Conservation (phyloP, 768 basidiomycete genomes). For the Naematelia encephala region DNA sequence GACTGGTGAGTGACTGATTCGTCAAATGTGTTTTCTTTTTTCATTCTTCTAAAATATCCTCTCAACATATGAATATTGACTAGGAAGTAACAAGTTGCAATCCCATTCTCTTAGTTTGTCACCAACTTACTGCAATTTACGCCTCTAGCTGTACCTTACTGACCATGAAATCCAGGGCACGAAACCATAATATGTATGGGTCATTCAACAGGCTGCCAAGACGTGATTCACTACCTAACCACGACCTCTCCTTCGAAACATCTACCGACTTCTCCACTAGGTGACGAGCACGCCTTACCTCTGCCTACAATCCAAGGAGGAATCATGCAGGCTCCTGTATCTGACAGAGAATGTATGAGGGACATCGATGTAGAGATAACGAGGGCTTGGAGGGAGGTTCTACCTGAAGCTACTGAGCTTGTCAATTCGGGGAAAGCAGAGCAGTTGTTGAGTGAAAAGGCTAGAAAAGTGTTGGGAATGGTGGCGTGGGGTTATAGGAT, state of each 20-base stretch:
- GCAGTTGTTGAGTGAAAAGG: constrained; percentile 26
- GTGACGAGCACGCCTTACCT: not conserved
- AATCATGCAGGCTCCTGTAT: constrained; percentile 50
- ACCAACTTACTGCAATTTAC: too few species aligned
- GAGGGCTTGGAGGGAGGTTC: not conserved
- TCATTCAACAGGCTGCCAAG: constrained; percentile 49
- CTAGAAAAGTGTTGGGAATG: constrained; percentile 20
- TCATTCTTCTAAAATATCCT: not conserved
- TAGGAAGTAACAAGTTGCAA: not conserved
- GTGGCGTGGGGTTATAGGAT: constrained; percentile 35
- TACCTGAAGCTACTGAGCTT: constrained; percentile 23
- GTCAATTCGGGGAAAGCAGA: constrained; percentile 34
- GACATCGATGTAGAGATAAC: not conserved
- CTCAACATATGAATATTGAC: not conserved
- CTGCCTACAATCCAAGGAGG: constrained; percentile 35
- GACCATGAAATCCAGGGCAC: constrained; percentile 20
- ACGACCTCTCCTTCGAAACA: constrained; percentile 1
- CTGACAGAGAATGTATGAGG: constrained; percentile 37
- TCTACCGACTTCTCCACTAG: not conserved
- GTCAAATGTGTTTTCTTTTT: not conserved
- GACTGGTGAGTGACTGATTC: constrained; percentile 39
- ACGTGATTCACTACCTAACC: constrained; percentile 43
- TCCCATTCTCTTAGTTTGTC: too few species aligned
- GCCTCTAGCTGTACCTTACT: not conserved
- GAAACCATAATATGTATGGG: constrained; percentile 44